Conservation (phyloP, 331 rosid genomes). For the Rosa hybrid region DNA sequence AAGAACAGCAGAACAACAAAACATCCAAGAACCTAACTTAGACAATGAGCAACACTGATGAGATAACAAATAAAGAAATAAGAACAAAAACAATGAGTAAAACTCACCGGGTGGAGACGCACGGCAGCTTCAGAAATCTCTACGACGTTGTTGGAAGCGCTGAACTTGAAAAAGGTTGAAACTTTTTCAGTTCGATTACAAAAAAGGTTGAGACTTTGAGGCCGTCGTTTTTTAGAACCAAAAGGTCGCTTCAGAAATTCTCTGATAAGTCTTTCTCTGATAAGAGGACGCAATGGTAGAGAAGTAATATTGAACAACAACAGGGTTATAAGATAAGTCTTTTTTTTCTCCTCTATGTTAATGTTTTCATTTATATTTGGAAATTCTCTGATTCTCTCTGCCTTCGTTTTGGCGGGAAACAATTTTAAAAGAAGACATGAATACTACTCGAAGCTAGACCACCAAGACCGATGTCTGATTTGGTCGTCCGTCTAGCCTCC, state of each 20-base stretch:
- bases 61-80: not conserved
- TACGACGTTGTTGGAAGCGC: not conserved
- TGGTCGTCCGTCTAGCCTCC: no score
- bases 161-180: not conserved
- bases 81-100: not conserved
- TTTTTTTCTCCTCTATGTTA: not conserved
- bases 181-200: not conserved
- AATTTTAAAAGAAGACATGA: no score
- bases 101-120: not conserved
- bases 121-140: not conserved
- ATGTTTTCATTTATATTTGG: no score
- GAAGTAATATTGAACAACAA: not conserved
- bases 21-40: not conserved
- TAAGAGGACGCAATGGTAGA: slow-evolving; percentile 2
- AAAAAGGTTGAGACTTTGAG: not conserved
- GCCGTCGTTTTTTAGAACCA: not conserved
- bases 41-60: not conserved
- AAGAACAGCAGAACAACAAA: not conserved
- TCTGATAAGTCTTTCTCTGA: no score
- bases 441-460: no score
- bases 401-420: not conserved
- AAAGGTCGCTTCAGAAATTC: not conserved
- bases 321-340: not conserved
- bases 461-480: no score
- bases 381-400: not conserved